Evolutionary conservation across 495 filamentous ascomycete species (phyloP), one percentile per base, ranked within the genome.

Genomic region (Talaromyces stipitatus): DNA sequence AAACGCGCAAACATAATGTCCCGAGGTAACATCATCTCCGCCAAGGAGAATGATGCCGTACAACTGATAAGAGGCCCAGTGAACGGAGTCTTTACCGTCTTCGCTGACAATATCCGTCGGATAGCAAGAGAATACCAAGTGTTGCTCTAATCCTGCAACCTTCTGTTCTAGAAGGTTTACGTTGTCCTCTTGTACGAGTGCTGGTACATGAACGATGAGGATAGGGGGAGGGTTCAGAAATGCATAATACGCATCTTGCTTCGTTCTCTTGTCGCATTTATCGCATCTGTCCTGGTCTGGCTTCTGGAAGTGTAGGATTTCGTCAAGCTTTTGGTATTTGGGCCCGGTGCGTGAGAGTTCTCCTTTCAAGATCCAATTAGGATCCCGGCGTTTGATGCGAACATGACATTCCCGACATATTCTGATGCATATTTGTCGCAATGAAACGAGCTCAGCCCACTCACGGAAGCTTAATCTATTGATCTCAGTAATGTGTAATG

Each of bases 1-100:
- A 23, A 54, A 33, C 11, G 52, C 52, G 8, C 52, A 36, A 5
- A 54, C 22, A 24, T 36, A 54, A 54, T 54, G 52, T 11, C 52
- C 52, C 0, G 4, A 3, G 9, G 1, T 1, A 12, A 8, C 16
- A 11, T 1, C 5, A 22, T 2, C 11, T 24, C 52, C 52, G 14
- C 1, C 4, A 18, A 18, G 52, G 2, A 54, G 12, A 38, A 54
- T 41, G 33, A 54, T 18, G n/a, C 52, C 52, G 14, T 54, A 38
- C n/a, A 54, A 23, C 6, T 24, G 29, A 54, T 38, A 54, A 20
- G 41, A 54, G 6, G 52, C 20, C 29, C 33, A 38, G 4, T 41
- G 5, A 20, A 54, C 8, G 9, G 28, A 41, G 0, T 54, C n/a
- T n/a, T n/a, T n/a, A n/a, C n/a, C n/a, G n/a, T n/a, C n/a, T 18